Conservation (phyloP, 2,329 filamentous ascomycete genomes). For the Spiromastix sp. region DNA sequence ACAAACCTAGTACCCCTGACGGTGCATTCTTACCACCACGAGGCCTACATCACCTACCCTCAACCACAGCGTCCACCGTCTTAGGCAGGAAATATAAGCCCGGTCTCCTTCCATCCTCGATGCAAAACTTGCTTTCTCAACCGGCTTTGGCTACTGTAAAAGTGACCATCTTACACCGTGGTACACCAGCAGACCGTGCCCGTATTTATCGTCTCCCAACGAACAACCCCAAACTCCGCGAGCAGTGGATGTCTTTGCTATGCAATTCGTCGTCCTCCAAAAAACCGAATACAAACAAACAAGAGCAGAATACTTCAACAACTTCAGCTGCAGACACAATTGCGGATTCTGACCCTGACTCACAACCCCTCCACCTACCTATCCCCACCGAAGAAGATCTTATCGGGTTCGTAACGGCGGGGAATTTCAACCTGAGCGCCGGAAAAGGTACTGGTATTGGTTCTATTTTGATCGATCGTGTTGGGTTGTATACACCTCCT, state of each 20-base stretch:
- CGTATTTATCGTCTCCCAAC: constrained; percentile 79
- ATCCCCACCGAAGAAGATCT: constrained; percentile 68
- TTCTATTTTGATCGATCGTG: constrained; percentile 51
- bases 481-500: constrained; percentile 25
- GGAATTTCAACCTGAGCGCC: constrained; percentile 67
- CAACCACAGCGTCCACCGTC: constrained; percentile 26
- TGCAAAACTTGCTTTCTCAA: constrained; percentile 13
- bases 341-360: constrained; percentile 31
- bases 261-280: constrained; percentile 10
- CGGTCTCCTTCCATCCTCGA: constrained; percentile 7
- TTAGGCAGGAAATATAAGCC: constrained; percentile 18
- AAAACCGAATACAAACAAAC: constrained; percentile 11
- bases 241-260: constrained; percentile 53
- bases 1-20: not conserved
- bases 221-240: constrained; percentile 43
- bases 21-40: constrained; percentile 16
- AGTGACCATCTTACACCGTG: constrained; percentile 58
- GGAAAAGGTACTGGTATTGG: constrained; percentile 70
- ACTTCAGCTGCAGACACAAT: constrained; percentile 38
- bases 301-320: constrained; percentile 16
- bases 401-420: constrained; percentile 82
- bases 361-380: constrained; percentile 32
- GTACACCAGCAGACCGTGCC: constrained; percentile 60
- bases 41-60: constrained; percentile 30
- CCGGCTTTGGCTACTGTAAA: constrained; percentile 49